Evolutionary conservation across 768 basidiomycete genomes (phyloP).

Genomic region (Russula sp.): DNA sequence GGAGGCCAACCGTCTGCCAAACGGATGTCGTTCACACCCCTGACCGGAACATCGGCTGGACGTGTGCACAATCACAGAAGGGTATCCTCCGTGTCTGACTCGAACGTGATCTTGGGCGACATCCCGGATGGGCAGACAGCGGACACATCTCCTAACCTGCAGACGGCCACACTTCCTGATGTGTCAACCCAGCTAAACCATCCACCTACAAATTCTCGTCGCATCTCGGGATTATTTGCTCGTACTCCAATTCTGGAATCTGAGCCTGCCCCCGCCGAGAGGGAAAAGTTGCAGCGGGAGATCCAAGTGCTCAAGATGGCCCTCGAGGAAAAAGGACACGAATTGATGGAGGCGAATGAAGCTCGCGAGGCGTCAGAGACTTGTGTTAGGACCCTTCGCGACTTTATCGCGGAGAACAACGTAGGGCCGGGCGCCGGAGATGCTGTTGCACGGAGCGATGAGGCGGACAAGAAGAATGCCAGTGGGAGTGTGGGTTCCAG

Average conservation of each 20-base stretch:
- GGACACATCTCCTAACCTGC: constrained; percentile 26
- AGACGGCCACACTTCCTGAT: constrained; percentile 28
- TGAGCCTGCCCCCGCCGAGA: constrained; percentile 40
- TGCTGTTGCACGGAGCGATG: constrained; percentile 19
- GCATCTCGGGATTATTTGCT: constrained; percentile 55
- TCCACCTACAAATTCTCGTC: constrained; percentile 34
- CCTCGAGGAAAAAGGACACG: constrained; percentile 60
- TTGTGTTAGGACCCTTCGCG: constrained; percentile 77
- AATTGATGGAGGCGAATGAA: constrained; percentile 75
- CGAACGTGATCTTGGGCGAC: constrained; percentile 38
- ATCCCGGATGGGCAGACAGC: constrained; percentile 36
- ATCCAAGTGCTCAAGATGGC: constrained; percentile 53
- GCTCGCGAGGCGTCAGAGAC: constrained; percentile 84
- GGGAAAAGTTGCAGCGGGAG: constrained; percentile 61
- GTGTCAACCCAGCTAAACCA: constrained; percentile 33
- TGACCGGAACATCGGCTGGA: constrained; percentile 52
- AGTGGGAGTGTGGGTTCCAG: constrained; percentile 23
- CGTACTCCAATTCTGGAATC: constrained; percentile 47
- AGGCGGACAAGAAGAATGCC: constrained; percentile 29
- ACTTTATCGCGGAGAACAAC: constrained; percentile 75
- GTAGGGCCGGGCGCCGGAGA: constrained; percentile 42
- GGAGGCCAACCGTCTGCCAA: constrained; percentile 55
- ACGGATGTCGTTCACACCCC: constrained; percentile 71
- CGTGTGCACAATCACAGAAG: constrained; percentile 56
- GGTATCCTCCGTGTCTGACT: constrained; percentile 71